Conservation (phyloP, 768 basidiomycete genomes). For the Cantharellus cinnabarinus region DNA sequence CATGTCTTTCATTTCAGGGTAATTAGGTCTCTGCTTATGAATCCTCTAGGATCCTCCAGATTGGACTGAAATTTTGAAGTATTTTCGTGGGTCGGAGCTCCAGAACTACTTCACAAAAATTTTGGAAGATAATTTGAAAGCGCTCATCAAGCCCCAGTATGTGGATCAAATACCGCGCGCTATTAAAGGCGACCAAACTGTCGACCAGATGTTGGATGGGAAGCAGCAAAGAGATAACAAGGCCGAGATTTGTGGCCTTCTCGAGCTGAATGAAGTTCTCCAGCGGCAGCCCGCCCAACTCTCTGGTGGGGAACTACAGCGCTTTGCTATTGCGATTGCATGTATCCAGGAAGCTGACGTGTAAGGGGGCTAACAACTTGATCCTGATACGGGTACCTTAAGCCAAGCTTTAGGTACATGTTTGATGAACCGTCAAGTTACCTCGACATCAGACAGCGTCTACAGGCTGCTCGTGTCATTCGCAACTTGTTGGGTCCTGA, state of each 20-base stretch:
- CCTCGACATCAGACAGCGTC: slow-evolving; percentile 86
- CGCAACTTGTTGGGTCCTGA: slow-evolving; percentile 62
- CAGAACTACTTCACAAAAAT: slow-evolving; percentile 99
- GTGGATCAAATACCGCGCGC: slow-evolving; percentile 96
- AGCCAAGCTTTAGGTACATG: slow-evolving; percentile 51
- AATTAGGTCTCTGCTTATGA: background rate
- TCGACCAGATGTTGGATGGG: slow-evolving; percentile 76
- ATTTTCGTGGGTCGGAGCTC: slow-evolving; percentile 95
- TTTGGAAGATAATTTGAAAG: slow-evolving; percentile 94
- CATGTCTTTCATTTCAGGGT: slow-evolving; percentile 19
- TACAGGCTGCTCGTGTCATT: slow-evolving; percentile 89
- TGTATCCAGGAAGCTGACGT: slow-evolving; percentile 92
- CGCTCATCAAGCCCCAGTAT: slow-evolving; percentile 98
- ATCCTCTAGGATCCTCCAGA: slow-evolving; percentile 73
- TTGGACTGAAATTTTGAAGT: slow-evolving; percentile 96
- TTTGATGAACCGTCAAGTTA: slow-evolving; percentile 99
- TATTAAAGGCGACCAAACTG: slow-evolving; percentile 76
- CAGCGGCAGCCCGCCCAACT: slow-evolving; percentile 69
- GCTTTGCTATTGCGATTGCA: slow-evolving; percentile 96
- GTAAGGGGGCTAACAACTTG: slow-evolving; percentile 25
- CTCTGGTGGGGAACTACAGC: slow-evolving; percentile 91
- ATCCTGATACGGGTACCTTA: background rate
- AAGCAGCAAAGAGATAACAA: slow-evolving; percentile 84
- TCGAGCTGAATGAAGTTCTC: slow-evolving; percentile 74
- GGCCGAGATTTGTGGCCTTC: slow-evolving; percentile 59